Conservation (phyloP, 192 early-diverging fungal species). For the Chytriomyces confervae region DNA sequence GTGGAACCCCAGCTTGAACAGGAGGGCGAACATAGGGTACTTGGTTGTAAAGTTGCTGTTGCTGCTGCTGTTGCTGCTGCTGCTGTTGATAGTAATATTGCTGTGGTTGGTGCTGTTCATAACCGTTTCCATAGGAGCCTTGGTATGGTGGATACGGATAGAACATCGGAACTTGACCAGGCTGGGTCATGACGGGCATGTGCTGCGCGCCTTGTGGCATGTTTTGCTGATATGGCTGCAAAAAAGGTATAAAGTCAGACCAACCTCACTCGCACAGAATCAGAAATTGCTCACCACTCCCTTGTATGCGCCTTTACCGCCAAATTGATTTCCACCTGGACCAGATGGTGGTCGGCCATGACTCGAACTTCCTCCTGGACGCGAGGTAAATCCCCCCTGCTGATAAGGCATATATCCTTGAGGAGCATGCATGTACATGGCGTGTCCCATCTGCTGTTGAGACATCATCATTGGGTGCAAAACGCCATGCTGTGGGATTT, state of each 20-base stretch:
- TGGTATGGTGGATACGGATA: constrained; percentile 14
- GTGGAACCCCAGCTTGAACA: constrained; percentile 8
- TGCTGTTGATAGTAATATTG: neutral
- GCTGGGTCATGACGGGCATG: constrained; percentile 17
- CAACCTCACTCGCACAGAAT: neutral
- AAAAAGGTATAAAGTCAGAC: neutral
- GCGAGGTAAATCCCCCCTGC: constrained; percentile 9
- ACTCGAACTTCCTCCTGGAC: neutral
- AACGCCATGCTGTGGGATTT: too few species aligned
- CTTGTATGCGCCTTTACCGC: constrained; percentile 9
- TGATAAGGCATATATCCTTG: constrained; percentile 21
- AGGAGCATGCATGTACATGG: constrained; percentile 2
- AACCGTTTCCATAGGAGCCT: neutral
- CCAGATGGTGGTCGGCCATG: constrained; percentile 11
- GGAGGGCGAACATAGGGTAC: neutral
- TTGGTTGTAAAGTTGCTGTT: too few species aligned
- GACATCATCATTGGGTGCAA: neutral
- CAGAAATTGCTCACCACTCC: constrained; percentile 7
- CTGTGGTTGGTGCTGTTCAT: constrained; percentile 5
- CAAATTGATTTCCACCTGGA: neutral
- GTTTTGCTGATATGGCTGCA: neutral
- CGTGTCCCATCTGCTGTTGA: neutral
- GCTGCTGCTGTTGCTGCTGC: neutral
- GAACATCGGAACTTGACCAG: constrained; percentile 1
- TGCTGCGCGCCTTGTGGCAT: neutral